Evolutionary conservation across 345 rosid genomes (phyloP).

Genomic region (Turritis glabra): DNA sequence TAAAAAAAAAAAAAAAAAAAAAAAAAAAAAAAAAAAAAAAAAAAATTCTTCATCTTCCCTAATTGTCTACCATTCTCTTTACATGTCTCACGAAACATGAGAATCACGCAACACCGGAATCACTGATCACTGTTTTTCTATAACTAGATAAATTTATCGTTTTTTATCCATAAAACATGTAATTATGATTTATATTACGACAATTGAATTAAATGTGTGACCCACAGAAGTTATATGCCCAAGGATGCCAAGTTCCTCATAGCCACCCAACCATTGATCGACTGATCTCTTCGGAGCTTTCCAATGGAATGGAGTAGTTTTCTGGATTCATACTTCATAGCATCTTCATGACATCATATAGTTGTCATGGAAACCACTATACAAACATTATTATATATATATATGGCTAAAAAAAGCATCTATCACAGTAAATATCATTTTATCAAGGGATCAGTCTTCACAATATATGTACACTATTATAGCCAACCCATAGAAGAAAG

Average conservation of each 20-base stretch:
- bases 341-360: not conserved
- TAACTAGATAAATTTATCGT: not conserved
- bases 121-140: constrained; percentile 4
- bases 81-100: constrained; percentile 6
- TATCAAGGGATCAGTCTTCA: constrained; percentile 23
- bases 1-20: no score
- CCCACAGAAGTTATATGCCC: not conserved
- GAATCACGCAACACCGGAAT: constrained; percentile 4
- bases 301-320: not conserved
- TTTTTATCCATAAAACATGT: constrained; percentile 1
- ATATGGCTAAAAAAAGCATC: constrained; percentile 8
- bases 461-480: constrained; percentile 24
- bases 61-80: not conserved
- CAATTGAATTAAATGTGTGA: not conserved
- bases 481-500: not conserved
- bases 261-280: not conserved
- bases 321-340: not conserved
- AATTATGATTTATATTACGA: not conserved
- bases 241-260: not conserved
- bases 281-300: not conserved
- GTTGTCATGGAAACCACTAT: not conserved
- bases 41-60: constrained; percentile 17
- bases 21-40: no score
- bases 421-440: not conserved
- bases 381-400: not conserved